Percentiles rank a stretch among this genome's conserved stretches.
Conservation (phyloP, 148 eudicot genomes). For the Gaultheria prostrata region DNA sequence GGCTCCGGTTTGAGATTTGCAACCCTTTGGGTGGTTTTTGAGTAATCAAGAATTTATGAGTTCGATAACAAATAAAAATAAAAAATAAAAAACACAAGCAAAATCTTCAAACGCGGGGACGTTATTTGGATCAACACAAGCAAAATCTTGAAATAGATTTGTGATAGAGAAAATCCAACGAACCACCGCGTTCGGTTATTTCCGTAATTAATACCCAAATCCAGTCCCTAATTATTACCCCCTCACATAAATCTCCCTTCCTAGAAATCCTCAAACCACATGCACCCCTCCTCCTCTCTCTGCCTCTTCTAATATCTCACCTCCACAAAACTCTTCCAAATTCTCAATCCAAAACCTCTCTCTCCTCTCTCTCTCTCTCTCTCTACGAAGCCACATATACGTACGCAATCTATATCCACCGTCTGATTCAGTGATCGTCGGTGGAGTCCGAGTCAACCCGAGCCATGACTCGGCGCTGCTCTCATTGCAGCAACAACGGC, state of each 20-base stretch:
- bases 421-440: neutral
- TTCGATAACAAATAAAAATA: no score
- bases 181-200: slow-evolving; percentile 13
- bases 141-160: neutral
- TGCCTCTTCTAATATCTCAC: slow-evolving; percentile 1
- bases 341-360: slow-evolving; percentile 3
- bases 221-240: slow-evolving; percentile 1
- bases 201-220: slow-evolving; percentile 7
- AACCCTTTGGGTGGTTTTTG: no score
- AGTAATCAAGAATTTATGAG: no score
- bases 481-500: slow-evolving; percentile 80
- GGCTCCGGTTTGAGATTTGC: no score
- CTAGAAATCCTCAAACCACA: slow-evolving; percentile 18
- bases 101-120: neutral
- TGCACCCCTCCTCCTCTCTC: neutral
- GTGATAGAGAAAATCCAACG: neutral
- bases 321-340: slow-evolving; percentile 14
- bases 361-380: slow-evolving; percentile 2
- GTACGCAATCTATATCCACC: neutral
- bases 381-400: neutral
- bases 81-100: no score
- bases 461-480: slow-evolving; percentile 77
- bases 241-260: slow-evolving; percentile 6
- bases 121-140: neutral
- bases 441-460: slow-evolving; percentile 14